phyloP scores from a whole-genome alignment of 495 filamentous ascomycete species.

The Aspergillus homomorphus region DNA sequence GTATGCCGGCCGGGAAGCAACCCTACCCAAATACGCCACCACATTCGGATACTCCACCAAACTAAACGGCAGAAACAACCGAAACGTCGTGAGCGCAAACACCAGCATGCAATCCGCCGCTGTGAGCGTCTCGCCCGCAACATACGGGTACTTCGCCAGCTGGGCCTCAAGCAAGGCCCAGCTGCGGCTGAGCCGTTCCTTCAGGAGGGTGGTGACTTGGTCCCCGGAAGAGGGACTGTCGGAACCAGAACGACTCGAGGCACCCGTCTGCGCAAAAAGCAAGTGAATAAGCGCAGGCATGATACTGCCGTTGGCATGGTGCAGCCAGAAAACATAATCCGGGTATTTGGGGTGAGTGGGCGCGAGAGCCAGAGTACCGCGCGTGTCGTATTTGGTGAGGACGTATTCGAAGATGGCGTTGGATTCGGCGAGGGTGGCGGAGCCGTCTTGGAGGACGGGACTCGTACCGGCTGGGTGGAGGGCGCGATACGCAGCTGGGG shows the following conservation, averaged over 20 bases:
- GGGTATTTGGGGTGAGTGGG: slow-evolving; percentile 42
- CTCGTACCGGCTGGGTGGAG: not conserved
- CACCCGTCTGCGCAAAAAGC: slow-evolving; percentile 8
- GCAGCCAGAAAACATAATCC: slow-evolving; percentile 58
- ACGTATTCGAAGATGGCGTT: slow-evolving; percentile 55
- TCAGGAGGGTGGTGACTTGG: slow-evolving; percentile 10
- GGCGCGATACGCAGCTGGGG: not conserved
- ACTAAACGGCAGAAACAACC: slow-evolving; percentile 40
- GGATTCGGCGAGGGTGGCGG: slow-evolving; percentile 48
- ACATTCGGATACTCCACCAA: slow-evolving; percentile 42
- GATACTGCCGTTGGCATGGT: slow-evolving; percentile 52
- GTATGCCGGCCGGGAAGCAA: slow-evolving; percentile 41
- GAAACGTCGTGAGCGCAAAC: slow-evolving; percentile 49
- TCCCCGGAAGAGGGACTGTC: too few relatives aligned
- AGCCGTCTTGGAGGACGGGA: slow-evolving; percentile 46
- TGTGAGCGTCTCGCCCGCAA: slow-evolving; percentile 57
- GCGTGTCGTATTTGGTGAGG: slow-evolving; percentile 38
- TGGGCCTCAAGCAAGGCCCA: slow-evolving; percentile 39
- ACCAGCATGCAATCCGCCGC: slow-evolving; percentile 59
- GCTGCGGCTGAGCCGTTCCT: slow-evolving; percentile 21
- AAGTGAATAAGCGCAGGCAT: slow-evolving; percentile 30
- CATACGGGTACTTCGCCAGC: slow-evolving; percentile 38
- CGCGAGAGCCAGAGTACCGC: slow-evolving; percentile 39
- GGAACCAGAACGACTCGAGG: too few relatives aligned
- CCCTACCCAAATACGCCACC: slow-evolving; percentile 43